Evolutionary conservation across 2,329 filamentous ascomycete species (phyloP).

Genomic region (Sarocladiaceae sp.): DNA sequence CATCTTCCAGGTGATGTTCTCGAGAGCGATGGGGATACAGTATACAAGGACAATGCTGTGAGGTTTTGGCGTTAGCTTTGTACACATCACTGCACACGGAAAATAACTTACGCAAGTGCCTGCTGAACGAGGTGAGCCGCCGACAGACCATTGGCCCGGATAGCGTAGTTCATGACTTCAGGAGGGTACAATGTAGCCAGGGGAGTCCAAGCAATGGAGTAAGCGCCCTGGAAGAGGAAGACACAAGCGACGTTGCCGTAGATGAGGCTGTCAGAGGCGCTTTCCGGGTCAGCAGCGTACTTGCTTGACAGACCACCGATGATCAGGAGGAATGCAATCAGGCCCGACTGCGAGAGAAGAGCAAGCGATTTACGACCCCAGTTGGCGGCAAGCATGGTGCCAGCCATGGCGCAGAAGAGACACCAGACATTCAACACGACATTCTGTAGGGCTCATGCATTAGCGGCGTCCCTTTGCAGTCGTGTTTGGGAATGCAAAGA

Average conservation of each 20-base stretch:
- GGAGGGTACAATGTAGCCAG: slow-evolving; percentile 13
- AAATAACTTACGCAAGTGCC: not conserved
- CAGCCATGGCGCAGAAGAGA: slow-evolving; percentile 32
- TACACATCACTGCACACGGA: not conserved
- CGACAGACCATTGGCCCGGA: slow-evolving; percentile 13
- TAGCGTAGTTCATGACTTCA: slow-evolving; percentile 15
- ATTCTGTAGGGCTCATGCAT: slow-evolving; percentile 22
- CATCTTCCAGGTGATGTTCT: slow-evolving; percentile 15
- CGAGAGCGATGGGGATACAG: slow-evolving; percentile 15
- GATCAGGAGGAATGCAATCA: slow-evolving; percentile 22
- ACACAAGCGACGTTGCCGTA: slow-evolving; percentile 14
- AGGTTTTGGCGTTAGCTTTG: slow-evolving; percentile 5
- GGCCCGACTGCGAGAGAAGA: slow-evolving; percentile 28
- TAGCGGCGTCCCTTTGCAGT: not conserved
- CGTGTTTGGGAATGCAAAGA: no score
- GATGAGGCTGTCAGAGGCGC: slow-evolving; percentile 20
- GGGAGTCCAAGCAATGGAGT: slow-evolving; percentile 14
- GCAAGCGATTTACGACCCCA: slow-evolving; percentile 40
- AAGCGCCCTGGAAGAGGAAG: slow-evolving; percentile 15
- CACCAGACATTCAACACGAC: slow-evolving; percentile 46
- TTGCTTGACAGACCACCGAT: slow-evolving; percentile 8
- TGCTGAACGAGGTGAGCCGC: slow-evolving; percentile 8
- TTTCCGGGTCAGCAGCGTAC: not conserved
- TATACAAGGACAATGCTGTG: slow-evolving; percentile 11
- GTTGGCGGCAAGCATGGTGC: slow-evolving; percentile 33